A percentile compares a stretch with the other conserved stretches of the same genome.
Conservation (phyloP, 495 filamentous ascomycete genomes). For the Neurospora sp. region DNA sequence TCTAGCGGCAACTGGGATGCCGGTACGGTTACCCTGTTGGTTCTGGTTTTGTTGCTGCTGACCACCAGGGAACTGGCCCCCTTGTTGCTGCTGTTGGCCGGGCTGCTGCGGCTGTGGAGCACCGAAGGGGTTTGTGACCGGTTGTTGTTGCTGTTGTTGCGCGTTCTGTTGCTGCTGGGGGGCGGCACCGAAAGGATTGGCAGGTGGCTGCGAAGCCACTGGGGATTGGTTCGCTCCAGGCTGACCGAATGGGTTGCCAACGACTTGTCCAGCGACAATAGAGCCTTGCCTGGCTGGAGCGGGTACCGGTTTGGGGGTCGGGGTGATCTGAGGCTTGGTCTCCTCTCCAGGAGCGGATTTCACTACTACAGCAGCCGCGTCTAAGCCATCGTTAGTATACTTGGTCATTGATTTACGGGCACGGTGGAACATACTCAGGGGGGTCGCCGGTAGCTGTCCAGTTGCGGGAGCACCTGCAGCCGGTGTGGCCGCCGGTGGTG, state of each 20-base stretch:
- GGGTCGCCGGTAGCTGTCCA: neutral
- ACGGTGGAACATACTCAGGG: neutral
- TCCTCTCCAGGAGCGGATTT: conserved; percentile 11
- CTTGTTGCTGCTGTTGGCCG: neutral
- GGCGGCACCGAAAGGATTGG: neutral
- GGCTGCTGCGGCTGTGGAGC: neutral
- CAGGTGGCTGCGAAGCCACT: neutral
- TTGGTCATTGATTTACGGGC: neutral
- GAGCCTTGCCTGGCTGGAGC: neutral
- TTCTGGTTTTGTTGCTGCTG: conserved; percentile 2
- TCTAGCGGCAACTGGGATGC: neutral
- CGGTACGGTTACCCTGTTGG: neutral
- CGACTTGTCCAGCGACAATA: neutral
- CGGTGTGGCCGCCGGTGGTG: conserved; percentile 22
- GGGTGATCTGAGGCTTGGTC: conserved; percentile 8
- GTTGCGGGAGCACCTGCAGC: conserved; percentile 14
- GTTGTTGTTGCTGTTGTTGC: conserved; percentile 2
- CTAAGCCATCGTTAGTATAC: conserved; percentile 14
- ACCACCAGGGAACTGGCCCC: neutral
- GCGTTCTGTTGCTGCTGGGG: conserved; percentile 3
- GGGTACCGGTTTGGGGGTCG: neutral
- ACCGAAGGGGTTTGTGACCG: neutral
- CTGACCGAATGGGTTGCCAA: conserved; percentile 16
- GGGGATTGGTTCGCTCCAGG: conserved; percentile 3
- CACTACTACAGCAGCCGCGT: conserved; percentile 4